Percentiles rank a stretch among this genome's conserved stretches.
Evolutionary conservation across 2,329 filamentous ascomycete species (phyloP).

Genomic region (Pseudopyricularia javanii): DNA sequence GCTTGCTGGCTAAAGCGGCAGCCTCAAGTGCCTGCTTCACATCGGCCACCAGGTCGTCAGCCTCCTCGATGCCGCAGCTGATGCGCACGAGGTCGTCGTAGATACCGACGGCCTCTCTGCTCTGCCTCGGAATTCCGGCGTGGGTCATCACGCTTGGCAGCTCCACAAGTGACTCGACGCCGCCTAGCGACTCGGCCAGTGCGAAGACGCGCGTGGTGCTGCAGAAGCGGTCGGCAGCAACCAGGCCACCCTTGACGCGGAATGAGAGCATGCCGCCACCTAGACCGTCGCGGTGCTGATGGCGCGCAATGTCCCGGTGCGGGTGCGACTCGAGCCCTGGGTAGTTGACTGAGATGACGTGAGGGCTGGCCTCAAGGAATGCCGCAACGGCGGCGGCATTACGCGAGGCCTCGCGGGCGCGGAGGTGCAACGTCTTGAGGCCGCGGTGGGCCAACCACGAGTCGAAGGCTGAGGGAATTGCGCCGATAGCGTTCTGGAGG

Average conservation of each 20-base stretch:
- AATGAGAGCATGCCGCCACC: conserved; percentile 97
- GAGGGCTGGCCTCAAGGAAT: conserved; percentile 65
- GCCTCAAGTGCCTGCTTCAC: conserved; percentile 68
- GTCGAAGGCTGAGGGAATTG: conserved; percentile 89
- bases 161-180: conserved; percentile 83
- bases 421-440: conserved; percentile 90
- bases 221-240: conserved; percentile 86
- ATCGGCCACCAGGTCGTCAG: conserved; percentile 70
- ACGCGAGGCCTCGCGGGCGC: conserved; percentile 69
- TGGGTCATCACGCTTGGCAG: conserved; percentile 95
- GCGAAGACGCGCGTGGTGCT: conserved; percentile 82
- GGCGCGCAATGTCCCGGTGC: conserved; percentile 70
- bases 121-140: conserved; percentile 80
- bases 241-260: conserved; percentile 76
- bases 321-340: conserved; percentile 81
- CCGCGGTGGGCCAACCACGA: conserved; percentile 96
- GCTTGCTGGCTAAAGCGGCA: conserved; percentile 30
- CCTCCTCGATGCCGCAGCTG: conserved; percentile 90
- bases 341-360: conserved; percentile 89
- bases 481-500: conserved; percentile 94
- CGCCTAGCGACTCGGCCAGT: conserved; percentile 77
- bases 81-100: conserved; percentile 89
- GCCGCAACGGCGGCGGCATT: conserved; percentile 72
- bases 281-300: conserved; percentile 89
- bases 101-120: conserved; percentile 85